Base-by-base conservation (phyloP, 2,329 filamentous ascomycete genomes). In the Botryotinia globosa region DNA sequence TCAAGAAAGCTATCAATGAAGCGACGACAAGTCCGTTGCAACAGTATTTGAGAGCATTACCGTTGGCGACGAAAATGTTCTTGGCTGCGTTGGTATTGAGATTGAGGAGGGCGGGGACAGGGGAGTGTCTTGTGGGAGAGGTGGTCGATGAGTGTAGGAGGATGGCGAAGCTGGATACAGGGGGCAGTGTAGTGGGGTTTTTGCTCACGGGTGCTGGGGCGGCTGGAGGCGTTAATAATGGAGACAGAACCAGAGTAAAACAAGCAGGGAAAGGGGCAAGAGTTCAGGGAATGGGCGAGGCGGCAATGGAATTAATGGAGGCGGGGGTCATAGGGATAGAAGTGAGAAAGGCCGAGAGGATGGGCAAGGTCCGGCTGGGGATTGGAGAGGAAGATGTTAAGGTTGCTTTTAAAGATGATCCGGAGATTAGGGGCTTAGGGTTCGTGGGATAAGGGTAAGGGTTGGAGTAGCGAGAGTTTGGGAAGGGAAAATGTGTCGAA, bases 1-100 rank as follows among this genome's bases (percentile, higher is more conserved):
- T 98, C 81, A 97, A 97, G 82, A 90, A 93, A 80, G 96, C 96
- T 51, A 98, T 99, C 82, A 93, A 92, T 78, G 96, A 99, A 83
- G 94, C 95, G 8, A 98, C 95, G 0, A 94, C 92, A 6, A 97
- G 93, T 72, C 96, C 96, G 2, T 85, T 98, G 73, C 95, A 98
- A 80, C 93, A 96, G 80, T 94, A 94, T 79, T 87, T 99, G 51
- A 92, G 94, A 67, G 88, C 90, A 29, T 87, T 98, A 34, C 93
- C 96, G 0, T 86, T 98, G 59, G 88, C 91, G 39, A 90, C 91
- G 20, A 98, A 98, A 80, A 85, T 98, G 51, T 90, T 98, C 77
- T 89, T 99, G 69, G 91, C 93, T 2, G 94, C 94, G 10, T 85
- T 99, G 25, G 83, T 98, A 54, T 88, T 93, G 42, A 88, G 94